These are phyloP conservation scores for Sporisorium scitamineum DNA, from an alignment of 1,284 basidiomycete species.

Conservation along the genomic window DNA sequence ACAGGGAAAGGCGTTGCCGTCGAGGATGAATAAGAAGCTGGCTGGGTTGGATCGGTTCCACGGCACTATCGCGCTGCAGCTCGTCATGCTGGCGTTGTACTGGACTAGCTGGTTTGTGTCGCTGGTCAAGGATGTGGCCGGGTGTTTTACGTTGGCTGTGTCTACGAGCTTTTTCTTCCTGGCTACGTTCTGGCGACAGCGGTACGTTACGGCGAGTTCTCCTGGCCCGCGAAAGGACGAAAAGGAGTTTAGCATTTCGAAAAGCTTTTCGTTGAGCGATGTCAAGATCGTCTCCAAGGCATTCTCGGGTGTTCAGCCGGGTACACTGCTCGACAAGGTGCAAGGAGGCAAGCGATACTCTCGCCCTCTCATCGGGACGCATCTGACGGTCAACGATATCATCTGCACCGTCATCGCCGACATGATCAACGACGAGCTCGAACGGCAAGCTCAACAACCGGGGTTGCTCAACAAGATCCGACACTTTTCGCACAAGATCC, in stretches of 20 bases:
- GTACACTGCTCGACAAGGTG: slow-evolving; percentile 47
- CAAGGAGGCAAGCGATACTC: slow-evolving; percentile 37
- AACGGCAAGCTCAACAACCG: slow-evolving; percentile 25
- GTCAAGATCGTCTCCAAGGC: slow-evolving; percentile 66
- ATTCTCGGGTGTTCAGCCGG: slow-evolving; percentile 61
- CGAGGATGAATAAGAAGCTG: slow-evolving; percentile 60
- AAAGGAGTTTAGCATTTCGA: slow-evolving; percentile 53
- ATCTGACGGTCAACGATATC: slow-evolving; percentile 67
- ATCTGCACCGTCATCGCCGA: slow-evolving; percentile 63
- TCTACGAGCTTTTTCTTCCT: slow-evolving; percentile 50
- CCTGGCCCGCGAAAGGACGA: slow-evolving; percentile 47
- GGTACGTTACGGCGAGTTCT: slow-evolving; percentile 52
- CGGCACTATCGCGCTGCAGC: slow-evolving; percentile 42
- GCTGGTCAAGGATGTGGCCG: slow-evolving; percentile 37
- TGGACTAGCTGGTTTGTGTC: slow-evolving; percentile 49
- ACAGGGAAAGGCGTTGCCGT: slow-evolving; percentile 57
- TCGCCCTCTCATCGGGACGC: slow-evolving; percentile 44
- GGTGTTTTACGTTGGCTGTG: slow-evolving; percentile 43
- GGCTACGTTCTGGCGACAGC: slow-evolving; percentile 56
- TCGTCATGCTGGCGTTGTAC: slow-evolving; percentile 56
- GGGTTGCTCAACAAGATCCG: slow-evolving; percentile 29
- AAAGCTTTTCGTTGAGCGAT: slow-evolving; percentile 47
- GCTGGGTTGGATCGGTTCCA: slow-evolving; percentile 56
- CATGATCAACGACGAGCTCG: slow-evolving; percentile 56
- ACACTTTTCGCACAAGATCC: slow-evolving; percentile 36